Conservation (phyloP, 1,284 basidiomycete species). For the Ceratobasidium sp. region DNA sequence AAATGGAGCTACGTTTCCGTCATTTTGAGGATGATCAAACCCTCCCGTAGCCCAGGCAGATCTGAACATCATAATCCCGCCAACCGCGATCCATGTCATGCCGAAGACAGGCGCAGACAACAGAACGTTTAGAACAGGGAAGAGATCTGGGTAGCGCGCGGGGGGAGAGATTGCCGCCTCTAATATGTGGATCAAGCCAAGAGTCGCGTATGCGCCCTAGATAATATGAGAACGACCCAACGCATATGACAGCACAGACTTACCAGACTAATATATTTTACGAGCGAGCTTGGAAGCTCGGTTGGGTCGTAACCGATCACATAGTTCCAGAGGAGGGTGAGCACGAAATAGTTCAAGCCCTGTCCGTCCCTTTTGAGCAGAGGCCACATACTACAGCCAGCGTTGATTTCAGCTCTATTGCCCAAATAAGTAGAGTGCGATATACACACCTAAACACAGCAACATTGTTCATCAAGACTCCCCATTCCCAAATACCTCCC, state of each 20-base stretch:
- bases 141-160: slow-evolving; percentile 83
- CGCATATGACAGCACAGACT: slow-evolving; percentile 45
- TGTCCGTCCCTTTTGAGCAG: slow-evolving; percentile 81
- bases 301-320: slow-evolving; percentile 78
- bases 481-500: slow-evolving; percentile 73
- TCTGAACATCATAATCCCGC: slow-evolving; percentile 44
- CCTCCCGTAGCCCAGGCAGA: slow-evolving; percentile 30
- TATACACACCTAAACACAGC: slow-evolving; percentile 80
- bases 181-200: slow-evolving; percentile 65
- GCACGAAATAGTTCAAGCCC: slow-evolving; percentile 72
- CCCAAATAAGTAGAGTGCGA: background rate
- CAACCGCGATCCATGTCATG: slow-evolving; percentile 53
- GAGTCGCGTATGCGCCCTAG: slow-evolving; percentile 68
- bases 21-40: slow-evolving; percentile 9
- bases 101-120: slow-evolving; percentile 80
- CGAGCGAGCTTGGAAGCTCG: slow-evolving; percentile 54
- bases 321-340: slow-evolving; percentile 80
- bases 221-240: background rate
- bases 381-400: slow-evolving; percentile 81
- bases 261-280: slow-evolving; percentile 69
- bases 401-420: background rate
- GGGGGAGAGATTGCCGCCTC: slow-evolving; percentile 71
- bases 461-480: slow-evolving; percentile 82
- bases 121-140: slow-evolving; percentile 85
- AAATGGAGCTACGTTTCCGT: background rate